Conservation (phyloP, 129 eudicot genomes). For the Heracleum sosnowskyi region DNA sequence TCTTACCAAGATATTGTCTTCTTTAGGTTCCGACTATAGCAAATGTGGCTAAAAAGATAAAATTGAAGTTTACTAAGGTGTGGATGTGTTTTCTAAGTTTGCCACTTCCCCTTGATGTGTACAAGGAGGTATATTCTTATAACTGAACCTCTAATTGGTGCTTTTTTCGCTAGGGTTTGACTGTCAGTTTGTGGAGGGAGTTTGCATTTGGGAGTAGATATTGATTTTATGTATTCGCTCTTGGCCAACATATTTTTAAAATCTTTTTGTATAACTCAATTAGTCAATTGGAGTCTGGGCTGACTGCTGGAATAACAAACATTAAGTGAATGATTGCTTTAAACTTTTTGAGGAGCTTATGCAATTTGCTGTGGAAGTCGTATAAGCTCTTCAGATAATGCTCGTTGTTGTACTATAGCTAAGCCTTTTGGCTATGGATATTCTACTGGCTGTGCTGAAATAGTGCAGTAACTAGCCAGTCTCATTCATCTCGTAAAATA, state of each 20-base stretch:
- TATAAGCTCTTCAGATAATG: not conserved
- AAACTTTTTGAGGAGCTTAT: not conserved
- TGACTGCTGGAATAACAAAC: not conserved
- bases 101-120: conserved; percentile 84
- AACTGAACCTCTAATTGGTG: not conserved
- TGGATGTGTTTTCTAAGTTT: conserved; percentile 80
- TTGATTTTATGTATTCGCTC: not conserved
- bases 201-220: conserved; percentile 1
- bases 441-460: not conserved
- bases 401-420: not conserved
- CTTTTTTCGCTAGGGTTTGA: not conserved
- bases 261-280: not conserved
- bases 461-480: not conserved
- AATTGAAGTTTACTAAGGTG: conserved; percentile 70
- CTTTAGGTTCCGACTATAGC: conserved; percentile 43
- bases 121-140: conserved; percentile 65
- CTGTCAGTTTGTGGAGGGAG: not conserved
- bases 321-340: not conserved
- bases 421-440: not conserved
- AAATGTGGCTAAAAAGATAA: conserved; percentile 65
- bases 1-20: conserved; percentile 2
- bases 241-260: too few species aligned
- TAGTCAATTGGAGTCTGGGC: not conserved
- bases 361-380: not conserved
- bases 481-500: not conserved